These are phyloP conservation scores for Dalbergia cochinchinensis DNA, from an alignment of 306 rosid species.

Conservation along the genomic window DNA sequence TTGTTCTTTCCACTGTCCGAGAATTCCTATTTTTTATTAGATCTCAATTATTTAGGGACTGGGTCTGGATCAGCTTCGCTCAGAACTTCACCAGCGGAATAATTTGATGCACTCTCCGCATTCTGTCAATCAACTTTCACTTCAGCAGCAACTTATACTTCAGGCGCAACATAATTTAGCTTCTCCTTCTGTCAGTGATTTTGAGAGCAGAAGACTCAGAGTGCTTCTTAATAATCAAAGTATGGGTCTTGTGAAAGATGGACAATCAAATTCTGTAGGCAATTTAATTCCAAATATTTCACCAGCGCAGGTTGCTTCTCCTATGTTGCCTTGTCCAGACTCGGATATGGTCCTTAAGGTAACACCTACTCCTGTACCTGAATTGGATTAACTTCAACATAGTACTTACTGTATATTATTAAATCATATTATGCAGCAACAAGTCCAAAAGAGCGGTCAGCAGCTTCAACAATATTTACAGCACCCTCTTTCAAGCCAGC, in stretches of 20 bases:
- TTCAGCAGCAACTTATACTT: slow-evolving; percentile 64
- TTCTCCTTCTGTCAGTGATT: slow-evolving; percentile 56
- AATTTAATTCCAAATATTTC: slow-evolving; percentile 55
- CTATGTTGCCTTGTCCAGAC: slow-evolving; percentile 57
- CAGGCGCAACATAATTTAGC: slow-evolving; percentile 61
- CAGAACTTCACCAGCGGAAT: slow-evolving; percentile 61
- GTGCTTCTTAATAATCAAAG: slow-evolving; percentile 56
- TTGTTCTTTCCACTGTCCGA: slow-evolving; percentile 36
- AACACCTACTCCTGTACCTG: slow-evolving; percentile 37
- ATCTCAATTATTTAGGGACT: slow-evolving; percentile 60
- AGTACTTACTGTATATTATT: slow-evolving; percentile 30
- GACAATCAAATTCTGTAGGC: slow-evolving; percentile 48
- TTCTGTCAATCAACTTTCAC: slow-evolving; percentile 59
- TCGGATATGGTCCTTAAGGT: slow-evolving; percentile 64
- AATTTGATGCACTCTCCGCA: slow-evolving; percentile 63
- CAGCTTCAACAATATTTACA: slow-evolving; percentile 59
- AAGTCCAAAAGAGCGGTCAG: slow-evolving; percentile 54
- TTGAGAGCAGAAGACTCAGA: slow-evolving; percentile 55
- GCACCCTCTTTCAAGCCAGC: slow-evolving; percentile 59
- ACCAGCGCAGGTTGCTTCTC: slow-evolving; percentile 60
- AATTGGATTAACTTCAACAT: slow-evolving; percentile 15
- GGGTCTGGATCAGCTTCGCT: slow-evolving; percentile 65
- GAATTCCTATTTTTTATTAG: slow-evolving; percentile 31
- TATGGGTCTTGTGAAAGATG: slow-evolving; percentile 58
- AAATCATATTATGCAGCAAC: slow-evolving; percentile 52